Conservation (phyloP, 768 basidiomycete genomes). For the Tricholomella constricta region DNA sequence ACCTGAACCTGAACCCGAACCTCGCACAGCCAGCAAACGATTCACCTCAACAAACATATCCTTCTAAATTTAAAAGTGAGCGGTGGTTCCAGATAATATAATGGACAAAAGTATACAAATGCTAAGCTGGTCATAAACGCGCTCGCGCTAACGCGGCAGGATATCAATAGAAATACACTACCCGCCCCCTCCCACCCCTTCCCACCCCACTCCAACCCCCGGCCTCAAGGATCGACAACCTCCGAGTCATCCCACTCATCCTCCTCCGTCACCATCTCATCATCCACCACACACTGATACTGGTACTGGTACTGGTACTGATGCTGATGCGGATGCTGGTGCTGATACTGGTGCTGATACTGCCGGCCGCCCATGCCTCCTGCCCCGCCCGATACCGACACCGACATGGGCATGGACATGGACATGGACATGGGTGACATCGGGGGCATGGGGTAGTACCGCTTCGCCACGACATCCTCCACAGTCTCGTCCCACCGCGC, state of each 20-base stretch:
- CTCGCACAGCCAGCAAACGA: too few species aligned
- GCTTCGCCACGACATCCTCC: conserved; percentile 23
- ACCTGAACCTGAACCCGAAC: too few species aligned
- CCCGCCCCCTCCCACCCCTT: too few species aligned
- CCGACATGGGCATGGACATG: too few species aligned
- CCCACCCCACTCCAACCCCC: too few species aligned
- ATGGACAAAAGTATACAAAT: neutral
- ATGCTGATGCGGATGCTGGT: too few species aligned
- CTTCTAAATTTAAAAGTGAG: neutral
- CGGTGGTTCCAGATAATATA: neutral
- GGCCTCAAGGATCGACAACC: neutral
- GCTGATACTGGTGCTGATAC: too few species aligned
- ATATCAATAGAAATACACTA: neutral
- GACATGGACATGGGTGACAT: conserved; percentile 9
- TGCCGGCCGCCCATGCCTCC: conserved; percentile 27
- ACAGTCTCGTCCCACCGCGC: conserved; percentile 36
- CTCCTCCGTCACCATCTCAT: conserved; percentile 22
- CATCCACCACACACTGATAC: too few species aligned
- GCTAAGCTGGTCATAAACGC: neutral
- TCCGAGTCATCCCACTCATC: conserved; percentile 31
- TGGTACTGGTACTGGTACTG: too few species aligned
- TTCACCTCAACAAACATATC: too few species aligned
- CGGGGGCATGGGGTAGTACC: conserved; percentile 18
- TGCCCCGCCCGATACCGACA: conserved; percentile 9
- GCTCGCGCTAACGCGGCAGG: neutral